Conservation (phyloP, 2,329 filamentous ascomycete species). For the Xylaria sp. region DNA sequence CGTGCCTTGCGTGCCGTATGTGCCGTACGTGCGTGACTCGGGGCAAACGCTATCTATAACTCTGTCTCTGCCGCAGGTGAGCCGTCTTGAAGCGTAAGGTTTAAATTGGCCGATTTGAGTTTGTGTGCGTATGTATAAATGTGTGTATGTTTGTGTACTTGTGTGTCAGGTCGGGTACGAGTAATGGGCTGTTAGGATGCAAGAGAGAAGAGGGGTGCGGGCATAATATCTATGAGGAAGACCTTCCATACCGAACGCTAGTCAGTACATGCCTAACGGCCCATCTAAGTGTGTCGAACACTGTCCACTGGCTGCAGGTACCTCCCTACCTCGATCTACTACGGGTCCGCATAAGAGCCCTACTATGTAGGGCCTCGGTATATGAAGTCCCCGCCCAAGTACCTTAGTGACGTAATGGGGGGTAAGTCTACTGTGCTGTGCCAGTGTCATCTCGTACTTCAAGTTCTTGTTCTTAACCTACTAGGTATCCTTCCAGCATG, state of each 20-base stretch:
- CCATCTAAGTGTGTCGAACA: not conserved
- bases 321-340: not conserved
- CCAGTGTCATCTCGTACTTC: constrained; percentile 5
- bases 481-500: too few relatives aligned
- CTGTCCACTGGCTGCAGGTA: not conserved
- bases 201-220: constrained; percentile 14
- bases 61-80: not conserved
- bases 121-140: not conserved
- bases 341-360: not conserved
- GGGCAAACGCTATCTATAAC: constrained; percentile 18
- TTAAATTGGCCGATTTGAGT: constrained; percentile 20
- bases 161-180: constrained; percentile 16
- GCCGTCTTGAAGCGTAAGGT: not conserved
- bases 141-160: not conserved
- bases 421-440: constrained; percentile 1
- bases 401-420: constrained; percentile 1
- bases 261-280: not conserved
- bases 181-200: not conserved
- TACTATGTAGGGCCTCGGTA: not conserved
- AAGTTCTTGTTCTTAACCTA: too few relatives aligned
- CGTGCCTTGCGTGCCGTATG: not conserved
- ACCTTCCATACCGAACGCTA: too few relatives aligned
- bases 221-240: not conserved
- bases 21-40: constrained; percentile 14
- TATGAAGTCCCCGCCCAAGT: too few relatives aligned